Evolutionary conservation across 768 basidiomycete species (phyloP).

Genomic region (Sporobolomyces pararoseus): DNA sequence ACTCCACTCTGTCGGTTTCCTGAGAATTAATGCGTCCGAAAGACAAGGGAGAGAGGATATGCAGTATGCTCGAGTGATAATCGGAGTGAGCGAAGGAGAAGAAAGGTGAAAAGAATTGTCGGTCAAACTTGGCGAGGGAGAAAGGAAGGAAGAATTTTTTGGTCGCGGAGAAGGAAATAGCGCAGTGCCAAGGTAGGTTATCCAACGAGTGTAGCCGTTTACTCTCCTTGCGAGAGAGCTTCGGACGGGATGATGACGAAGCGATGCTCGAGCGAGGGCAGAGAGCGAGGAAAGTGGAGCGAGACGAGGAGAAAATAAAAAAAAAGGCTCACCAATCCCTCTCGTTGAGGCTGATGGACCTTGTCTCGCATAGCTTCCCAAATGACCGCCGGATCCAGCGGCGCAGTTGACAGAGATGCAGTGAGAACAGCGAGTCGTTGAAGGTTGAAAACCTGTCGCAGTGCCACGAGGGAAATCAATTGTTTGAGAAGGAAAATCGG

Average conservation of each 20-base stretch:
- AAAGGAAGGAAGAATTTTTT: too few species aligned
- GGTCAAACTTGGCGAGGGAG: not conserved
- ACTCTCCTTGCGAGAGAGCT: too few species aligned
- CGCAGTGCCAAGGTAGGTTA: too few species aligned
- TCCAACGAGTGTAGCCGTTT: too few species aligned
- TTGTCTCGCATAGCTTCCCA: constrained; percentile 99
- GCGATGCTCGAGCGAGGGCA: too few species aligned
- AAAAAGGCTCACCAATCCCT: constrained; percentile 57
- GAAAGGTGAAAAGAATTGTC: not conserved
- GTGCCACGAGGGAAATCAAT: not conserved
- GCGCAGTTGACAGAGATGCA: constrained; percentile 80
- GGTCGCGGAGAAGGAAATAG: not conserved
- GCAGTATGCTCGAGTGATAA: constrained; percentile 21
- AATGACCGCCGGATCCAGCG: constrained; percentile 91
- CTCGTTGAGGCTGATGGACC: constrained; percentile 94
- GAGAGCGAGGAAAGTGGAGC: not conserved
- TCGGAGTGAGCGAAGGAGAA: not conserved
- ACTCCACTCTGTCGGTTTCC: not conserved
- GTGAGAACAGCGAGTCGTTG: constrained; percentile 94
- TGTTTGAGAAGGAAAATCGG: not conserved
- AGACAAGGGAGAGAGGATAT: not conserved
- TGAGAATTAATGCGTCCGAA: constrained; percentile 6
- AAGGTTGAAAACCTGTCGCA: constrained; percentile 83
- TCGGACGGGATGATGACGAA: too few species aligned
- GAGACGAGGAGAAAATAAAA: not conserved